phyloP scores from a whole-genome alignment of 805 yeast species.

The Candida piceae region DNA sequence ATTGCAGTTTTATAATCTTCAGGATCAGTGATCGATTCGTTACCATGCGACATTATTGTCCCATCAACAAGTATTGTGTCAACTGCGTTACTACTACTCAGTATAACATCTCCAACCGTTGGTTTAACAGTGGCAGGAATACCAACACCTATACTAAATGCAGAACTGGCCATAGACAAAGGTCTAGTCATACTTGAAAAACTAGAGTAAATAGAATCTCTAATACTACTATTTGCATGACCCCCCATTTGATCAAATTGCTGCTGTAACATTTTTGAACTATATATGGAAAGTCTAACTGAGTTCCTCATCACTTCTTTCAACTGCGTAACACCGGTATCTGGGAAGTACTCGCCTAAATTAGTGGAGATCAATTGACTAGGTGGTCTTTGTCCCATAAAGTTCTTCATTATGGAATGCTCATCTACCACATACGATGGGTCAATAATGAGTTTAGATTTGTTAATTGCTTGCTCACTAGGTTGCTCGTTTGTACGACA shows the following conservation, averaged over 20 bases:
- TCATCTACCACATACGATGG: constrained; percentile 1
- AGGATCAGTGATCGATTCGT: not conserved
- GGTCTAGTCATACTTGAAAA: constrained; percentile 17
- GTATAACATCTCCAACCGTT: constrained; percentile 61
- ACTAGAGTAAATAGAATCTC: constrained; percentile 23
- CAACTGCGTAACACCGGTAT: constrained; percentile 63
- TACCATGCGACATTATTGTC: constrained; percentile 13
- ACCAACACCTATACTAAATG: constrained; percentile 27
- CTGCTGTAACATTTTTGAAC: constrained; percentile 16
- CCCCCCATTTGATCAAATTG: constrained; percentile 9
- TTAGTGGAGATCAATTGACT: constrained; percentile 87
- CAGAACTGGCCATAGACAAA: constrained; percentile 23
- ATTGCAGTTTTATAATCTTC: constrained; percentile 1
- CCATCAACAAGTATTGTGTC: constrained; percentile 33
- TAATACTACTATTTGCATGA: constrained; percentile 1
- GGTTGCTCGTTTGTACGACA: constrained; percentile 65
- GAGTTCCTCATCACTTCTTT: constrained; percentile 81
- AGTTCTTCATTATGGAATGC: constrained; percentile 33
- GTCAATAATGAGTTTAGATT: constrained; percentile 7
- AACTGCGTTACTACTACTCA: constrained; percentile 51
- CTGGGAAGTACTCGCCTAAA: constrained; percentile 87
- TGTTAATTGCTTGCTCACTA: constrained; percentile 27
- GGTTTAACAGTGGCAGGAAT: constrained; percentile 29
- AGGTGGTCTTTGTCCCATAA: constrained; percentile 90
- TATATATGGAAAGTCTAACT: constrained; percentile 63